A percentile compares a stretch with the other conserved stretches of the same genome.
Evolutionary conservation across 2,329 filamentous ascomycete genomes (phyloP).

Genomic region (Stemphylium vesicarium): DNA sequence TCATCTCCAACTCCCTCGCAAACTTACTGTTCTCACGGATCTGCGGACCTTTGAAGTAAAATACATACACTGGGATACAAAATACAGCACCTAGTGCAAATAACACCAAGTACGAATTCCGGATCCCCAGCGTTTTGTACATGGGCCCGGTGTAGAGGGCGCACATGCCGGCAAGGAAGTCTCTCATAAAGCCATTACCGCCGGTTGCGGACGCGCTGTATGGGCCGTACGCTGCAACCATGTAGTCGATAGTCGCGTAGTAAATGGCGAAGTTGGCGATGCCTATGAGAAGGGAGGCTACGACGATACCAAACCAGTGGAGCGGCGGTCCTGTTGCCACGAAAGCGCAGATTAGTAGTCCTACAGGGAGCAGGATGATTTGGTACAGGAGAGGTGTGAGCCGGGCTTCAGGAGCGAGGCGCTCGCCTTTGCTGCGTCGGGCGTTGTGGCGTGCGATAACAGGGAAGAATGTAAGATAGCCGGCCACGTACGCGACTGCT

Average conservation of each 20-base stretch:
- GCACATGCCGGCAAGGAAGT: conserved; percentile 74
- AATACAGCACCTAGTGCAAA: conserved; percentile 58
- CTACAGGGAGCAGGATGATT: conserved; percentile 66
- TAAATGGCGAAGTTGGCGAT: conserved; percentile 74
- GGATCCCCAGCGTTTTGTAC: conserved; percentile 31
- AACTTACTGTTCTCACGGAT: neutral
- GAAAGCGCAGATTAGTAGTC: conserved; percentile 73
- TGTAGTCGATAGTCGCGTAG: conserved; percentile 79
- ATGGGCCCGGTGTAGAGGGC: conserved; percentile 59
- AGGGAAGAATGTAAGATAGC: conserved; percentile 64
- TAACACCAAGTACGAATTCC: conserved; percentile 50
- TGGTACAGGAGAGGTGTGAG: conserved; percentile 69
- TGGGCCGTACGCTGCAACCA: conserved; percentile 70
- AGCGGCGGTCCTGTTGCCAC: conserved; percentile 62
- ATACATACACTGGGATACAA: conserved; percentile 60
- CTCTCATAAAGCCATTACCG: conserved; percentile 76
- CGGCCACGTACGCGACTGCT: conserved; percentile 56
- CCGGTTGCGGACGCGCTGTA: conserved; percentile 78
- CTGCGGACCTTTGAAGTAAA: conserved; percentile 51
- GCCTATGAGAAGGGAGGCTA: conserved; percentile 57
- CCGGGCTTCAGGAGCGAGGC: conserved; percentile 66
- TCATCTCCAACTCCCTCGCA: neutral
- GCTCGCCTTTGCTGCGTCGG: conserved; percentile 52
- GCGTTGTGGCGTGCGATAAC: conserved; percentile 56
- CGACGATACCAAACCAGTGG: conserved; percentile 67